Evolutionary conservation across 2,329 filamentous ascomycete genomes (phyloP), one percentile per base, ranked within the genome.

Genomic region (Apiospora malaysiana): DNA sequence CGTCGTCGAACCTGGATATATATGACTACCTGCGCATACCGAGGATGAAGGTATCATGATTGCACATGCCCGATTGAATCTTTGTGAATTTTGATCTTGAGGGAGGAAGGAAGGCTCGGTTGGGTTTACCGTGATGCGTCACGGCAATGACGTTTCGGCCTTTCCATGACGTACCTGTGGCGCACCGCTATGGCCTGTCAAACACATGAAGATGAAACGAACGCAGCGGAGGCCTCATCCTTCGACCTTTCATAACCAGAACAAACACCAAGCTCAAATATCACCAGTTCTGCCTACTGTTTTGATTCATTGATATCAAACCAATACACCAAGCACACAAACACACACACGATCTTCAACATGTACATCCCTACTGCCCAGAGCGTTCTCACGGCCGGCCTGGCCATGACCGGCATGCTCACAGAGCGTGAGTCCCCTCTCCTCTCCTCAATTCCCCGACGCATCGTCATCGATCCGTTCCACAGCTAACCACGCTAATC

Each of bases 281-380:
- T 59, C 21, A 8, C 7, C 7, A 6, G 9, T 32, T 37, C 6
- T 18, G 12, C 21, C 25, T 32, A 27, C 18, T 16, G 16, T 45
- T 1, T 45, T 14, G 3, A 59, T 37, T 27, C 23, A 12, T 46
- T 51, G 3, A 47, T n/a, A 40, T 18, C 7, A n/a, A 23, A 32
- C 32, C 32, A 32, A 32, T 6, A 32, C 3, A 32, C 32, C 6
- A 32, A 32, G 6, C 6, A 32, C 32, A 6, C 14, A 27, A n/a
- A 27, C 37, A 21, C 14, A 9, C 32, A 18, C 21, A 40, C 23
- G 16, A 5, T 14, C 42, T 4, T 37, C 51, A 73, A 18, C 66
- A 79, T 79, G 78, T 78, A 78, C 37, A 73, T 79, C 68, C 77
- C 78, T 25, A 72, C 72, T 23, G 74, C 75, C 18, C 78, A 79